Base-by-base conservation (phyloP, 164 flowering plant species). In the Pachysandra terminalis region DNA sequence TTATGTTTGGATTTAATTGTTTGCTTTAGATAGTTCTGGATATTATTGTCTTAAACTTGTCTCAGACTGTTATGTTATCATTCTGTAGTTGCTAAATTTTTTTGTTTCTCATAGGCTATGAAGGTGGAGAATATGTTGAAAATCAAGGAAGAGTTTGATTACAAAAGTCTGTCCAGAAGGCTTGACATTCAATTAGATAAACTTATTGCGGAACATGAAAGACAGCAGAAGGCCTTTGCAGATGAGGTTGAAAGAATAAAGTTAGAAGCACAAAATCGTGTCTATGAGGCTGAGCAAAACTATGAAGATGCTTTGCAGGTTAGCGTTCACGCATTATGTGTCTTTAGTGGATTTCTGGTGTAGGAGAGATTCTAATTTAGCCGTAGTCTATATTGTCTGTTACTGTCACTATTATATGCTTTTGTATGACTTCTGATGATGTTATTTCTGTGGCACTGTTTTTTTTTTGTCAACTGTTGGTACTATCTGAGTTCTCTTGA, bases 91-190 rank as follows among this genome's bases (percentile, higher is more conserved):
- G 21, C n/a, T 26, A 26, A 69, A 64, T 16, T 1, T n/a, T 19
- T 17, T 57, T 53, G 22, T 24, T 27, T 37, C 63, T 19, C 17
- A n/a, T 78, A 95, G 99, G 99, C 99, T 69, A 96, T 95, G 99
- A 96, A 88, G 77, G 98, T 96, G 72, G 95, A 96, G 81, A 90
- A 93, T 75, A 93, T 96, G 99, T 69, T 96, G 79, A 96, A 87
- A 75, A 62, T 96, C 48, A 96, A 93, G 81, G 99, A 96, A 70
- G 99, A 96, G 71, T 96, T 88, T 73, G 99, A 96, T 75, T 96
- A 96, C 81, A 93, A 96, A 80, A 90, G 99, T 75, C 79, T 96
- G 75, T 81, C 93, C 19, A 82, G 91, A 82, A 82, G 82, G 79
- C 88, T 93, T 73, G 98, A 90, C 53, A 74, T 89, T 61, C 95